Evolutionary conservation across 2,329 filamentous ascomycete species (phyloP).

Genomic region (Alternaria sp.): DNA sequence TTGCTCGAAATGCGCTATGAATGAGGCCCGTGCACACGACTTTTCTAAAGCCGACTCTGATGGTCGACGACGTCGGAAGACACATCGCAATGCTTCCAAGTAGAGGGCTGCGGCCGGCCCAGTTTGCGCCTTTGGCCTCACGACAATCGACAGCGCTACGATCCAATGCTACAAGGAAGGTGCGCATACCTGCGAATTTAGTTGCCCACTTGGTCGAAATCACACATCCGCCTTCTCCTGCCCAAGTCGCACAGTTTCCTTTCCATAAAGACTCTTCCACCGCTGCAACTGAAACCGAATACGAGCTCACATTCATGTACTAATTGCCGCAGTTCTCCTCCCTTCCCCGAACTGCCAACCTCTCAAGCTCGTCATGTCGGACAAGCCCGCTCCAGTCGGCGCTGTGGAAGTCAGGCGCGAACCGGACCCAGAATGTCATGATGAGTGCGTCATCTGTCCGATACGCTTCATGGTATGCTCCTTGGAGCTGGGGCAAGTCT

Average conservation of each 20-base stretch:
- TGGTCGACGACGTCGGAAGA: slow-evolving; percentile 33
- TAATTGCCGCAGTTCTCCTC: slow-evolving; percentile 46
- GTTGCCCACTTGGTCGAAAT: slow-evolving; percentile 5
- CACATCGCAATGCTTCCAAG: slow-evolving; percentile 58
- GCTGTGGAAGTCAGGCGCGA: slow-evolving; percentile 38
- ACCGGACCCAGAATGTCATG: slow-evolving; percentile 24
- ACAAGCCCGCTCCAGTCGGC: slow-evolving; percentile 37
- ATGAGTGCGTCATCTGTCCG: slow-evolving; percentile 38
- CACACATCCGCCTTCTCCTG: slow-evolving; percentile 19
- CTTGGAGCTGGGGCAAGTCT: slow-evolving; percentile 47
- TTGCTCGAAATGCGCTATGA: slow-evolving; percentile 6
- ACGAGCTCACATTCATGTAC: slow-evolving; percentile 4
- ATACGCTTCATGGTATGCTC: slow-evolving; percentile 48
- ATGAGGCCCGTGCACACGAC: slow-evolving; percentile 22
- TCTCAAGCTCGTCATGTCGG: slow-evolving; percentile 33
- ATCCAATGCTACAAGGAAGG: slow-evolving; percentile 44
- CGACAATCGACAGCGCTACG: slow-evolving; percentile 33
- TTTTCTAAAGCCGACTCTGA: slow-evolving; percentile 29
- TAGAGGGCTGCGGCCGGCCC: slow-evolving; percentile 55
- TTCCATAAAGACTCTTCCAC: neutral
- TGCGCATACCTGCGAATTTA: slow-evolving; percentile 28
- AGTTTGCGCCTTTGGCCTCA: slow-evolving; percentile 33
- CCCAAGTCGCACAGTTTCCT: slow-evolving; percentile 5
- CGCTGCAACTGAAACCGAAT: neutral
- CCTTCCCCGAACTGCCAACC: slow-evolving; percentile 31